These are phyloP conservation scores for Ophiocytium majus DNA, from an alignment of 352 stramenopile species.

Conservation along the genomic window DNA sequence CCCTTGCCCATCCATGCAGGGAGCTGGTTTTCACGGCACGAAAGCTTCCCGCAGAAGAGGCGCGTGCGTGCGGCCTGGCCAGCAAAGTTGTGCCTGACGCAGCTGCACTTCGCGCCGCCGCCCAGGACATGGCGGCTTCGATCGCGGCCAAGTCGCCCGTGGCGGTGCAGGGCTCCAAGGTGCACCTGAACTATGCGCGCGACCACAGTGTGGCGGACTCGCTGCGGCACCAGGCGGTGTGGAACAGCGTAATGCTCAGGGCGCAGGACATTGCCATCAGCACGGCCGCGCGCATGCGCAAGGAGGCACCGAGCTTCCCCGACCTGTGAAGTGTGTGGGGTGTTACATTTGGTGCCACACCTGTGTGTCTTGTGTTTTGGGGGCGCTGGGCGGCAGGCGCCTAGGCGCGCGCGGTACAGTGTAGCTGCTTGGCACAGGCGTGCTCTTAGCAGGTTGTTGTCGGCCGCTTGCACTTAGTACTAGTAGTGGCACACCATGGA, in stretches of 20 bases:
- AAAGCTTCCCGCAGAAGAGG: background rate
- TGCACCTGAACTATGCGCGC: conserved; percentile 62
- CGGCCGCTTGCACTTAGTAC: too few relatives aligned
- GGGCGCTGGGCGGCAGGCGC: too few relatives aligned
- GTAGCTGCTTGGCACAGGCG: too few relatives aligned
- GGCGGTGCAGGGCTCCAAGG: conserved; percentile 61
- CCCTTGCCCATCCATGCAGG: background rate
- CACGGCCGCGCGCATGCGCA: conserved; percentile 3
- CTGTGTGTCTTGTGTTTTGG: too few relatives aligned
- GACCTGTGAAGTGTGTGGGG: background rate
- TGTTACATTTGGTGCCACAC: background rate
- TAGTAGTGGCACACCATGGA: too few relatives aligned
- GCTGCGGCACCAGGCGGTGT: conserved; percentile 58
- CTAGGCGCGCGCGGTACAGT: too few relatives aligned
- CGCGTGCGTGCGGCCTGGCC: background rate
- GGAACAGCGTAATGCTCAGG: conserved; percentile 49
- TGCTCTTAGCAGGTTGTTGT: too few relatives aligned
- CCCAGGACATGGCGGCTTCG: conserved; percentile 40
- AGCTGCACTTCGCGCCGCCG: conserved; percentile 32
- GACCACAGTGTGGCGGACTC: conserved; percentile 59
- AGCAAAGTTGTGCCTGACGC: conserved; percentile 8
- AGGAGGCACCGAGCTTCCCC: background rate
- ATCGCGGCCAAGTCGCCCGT: conserved; percentile 62
- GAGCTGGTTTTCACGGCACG: conserved; percentile 12
- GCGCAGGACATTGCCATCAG: conserved; percentile 33